A percentile compares a stretch with the other conserved stretches of the same genome.
Conservation (phyloP, 805 yeast species). For the Kuraishia cidri region DNA sequence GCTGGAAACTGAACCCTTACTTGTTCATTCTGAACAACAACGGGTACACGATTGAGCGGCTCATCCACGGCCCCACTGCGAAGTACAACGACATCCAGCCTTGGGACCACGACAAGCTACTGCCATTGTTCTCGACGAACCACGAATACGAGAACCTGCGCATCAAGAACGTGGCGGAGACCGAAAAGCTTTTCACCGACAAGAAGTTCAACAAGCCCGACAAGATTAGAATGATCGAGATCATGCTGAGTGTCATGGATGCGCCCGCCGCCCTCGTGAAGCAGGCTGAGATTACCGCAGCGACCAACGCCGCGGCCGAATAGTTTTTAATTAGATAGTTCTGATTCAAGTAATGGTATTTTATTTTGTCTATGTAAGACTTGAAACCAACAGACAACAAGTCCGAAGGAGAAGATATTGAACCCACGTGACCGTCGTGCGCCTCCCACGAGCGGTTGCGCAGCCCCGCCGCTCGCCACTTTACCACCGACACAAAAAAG, state of each 20-base stretch:
- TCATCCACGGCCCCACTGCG: conserved; percentile 62
- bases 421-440: no score
- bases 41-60: conserved; percentile 70
- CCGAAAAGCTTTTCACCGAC: conserved; percentile 38
- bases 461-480: no score
- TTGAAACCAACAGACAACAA: no score
- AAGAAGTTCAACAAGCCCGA: conserved; percentile 41
- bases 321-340: no score
- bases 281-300: conserved; percentile 50
- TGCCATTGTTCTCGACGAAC: conserved; percentile 52
- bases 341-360: no score
- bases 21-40: conserved; percentile 62
- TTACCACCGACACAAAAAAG: no score
- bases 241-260: conserved; percentile 62
- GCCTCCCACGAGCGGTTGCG: no score
- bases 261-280: conserved; percentile 58
- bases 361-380: no score
- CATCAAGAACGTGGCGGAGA: conserved; percentile 49
- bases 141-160: conserved; percentile 43
- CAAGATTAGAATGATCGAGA: conserved; percentile 58
- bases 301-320: conserved; percentile 20
- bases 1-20: conserved; percentile 61
- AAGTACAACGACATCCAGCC: conserved; percentile 58
- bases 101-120: conserved; percentile 55
- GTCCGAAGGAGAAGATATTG: no score